Evolutionary conservation across 1,284 basidiomycete genomes (phyloP).

Genomic region (Ganoderma lucidum): DNA sequence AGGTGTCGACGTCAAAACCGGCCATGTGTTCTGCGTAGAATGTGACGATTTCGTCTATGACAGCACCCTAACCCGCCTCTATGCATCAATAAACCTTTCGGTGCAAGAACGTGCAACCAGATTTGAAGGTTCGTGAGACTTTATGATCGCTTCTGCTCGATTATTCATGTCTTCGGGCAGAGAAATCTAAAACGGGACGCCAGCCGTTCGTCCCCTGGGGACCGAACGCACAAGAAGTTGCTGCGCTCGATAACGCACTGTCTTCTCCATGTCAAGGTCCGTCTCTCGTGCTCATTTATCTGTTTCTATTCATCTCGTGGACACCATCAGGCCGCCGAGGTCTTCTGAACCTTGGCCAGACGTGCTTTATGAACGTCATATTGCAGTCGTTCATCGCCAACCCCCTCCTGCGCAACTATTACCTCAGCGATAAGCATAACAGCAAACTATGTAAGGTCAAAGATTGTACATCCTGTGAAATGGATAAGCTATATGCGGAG

Average conservation of each 20-base stretch:
- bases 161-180: background rate
- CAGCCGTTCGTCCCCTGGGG: constrained; percentile 57
- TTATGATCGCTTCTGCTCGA: background rate
- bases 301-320: background rate
- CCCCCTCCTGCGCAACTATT: constrained; percentile 90
- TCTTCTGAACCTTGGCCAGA: constrained; percentile 92
- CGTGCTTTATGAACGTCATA: constrained; percentile 94
- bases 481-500: constrained; percentile 92
- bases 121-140: constrained; percentile 49
- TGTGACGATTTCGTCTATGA: constrained; percentile 70
- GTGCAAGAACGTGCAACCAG: constrained; percentile 60
- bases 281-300: constrained; percentile 4
- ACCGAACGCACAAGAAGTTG: constrained; percentile 47
- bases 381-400: constrained; percentile 95
- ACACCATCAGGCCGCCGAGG: constrained; percentile 75
- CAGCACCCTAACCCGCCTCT: constrained; percentile 49
- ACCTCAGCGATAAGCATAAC: constrained; percentile 89
- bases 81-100: constrained; percentile 47
- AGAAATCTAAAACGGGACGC: constrained; percentile 43
- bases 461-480: constrained; percentile 93
- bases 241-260: constrained; percentile 45
- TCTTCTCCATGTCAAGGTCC: constrained; percentile 71
- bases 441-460: constrained; percentile 70
- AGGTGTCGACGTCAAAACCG: constrained; percentile 68
- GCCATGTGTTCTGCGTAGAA: constrained; percentile 62